phyloP scores from a whole-genome alignment of 2,329 filamentous ascomycete species.

The Ceratocystis ficicola region DNA sequence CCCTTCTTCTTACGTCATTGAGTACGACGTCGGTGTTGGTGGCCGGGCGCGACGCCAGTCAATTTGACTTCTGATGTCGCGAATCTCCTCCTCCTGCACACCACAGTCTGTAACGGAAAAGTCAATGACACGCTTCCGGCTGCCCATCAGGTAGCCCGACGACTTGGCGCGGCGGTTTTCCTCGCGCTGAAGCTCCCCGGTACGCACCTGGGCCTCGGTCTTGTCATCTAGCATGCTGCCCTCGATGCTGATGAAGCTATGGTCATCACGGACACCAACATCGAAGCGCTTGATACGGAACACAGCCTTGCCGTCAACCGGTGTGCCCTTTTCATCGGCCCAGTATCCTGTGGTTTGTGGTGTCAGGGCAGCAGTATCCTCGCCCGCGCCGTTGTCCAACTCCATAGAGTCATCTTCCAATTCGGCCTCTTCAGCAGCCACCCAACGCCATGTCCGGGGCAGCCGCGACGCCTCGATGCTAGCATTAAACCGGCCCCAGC shows the following conservation, averaged over 20 bases:
- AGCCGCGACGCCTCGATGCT: constrained; percentile 67
- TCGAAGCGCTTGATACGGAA: constrained; percentile 82
- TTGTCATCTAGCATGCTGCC: constrained; percentile 68
- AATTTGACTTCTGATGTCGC: constrained; percentile 21
- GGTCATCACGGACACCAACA: constrained; percentile 59
- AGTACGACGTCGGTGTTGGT: constrained; percentile 21
- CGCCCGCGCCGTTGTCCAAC: constrained; percentile 41
- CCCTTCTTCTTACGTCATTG: constrained; percentile 11
- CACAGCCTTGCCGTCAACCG: constrained; percentile 55
- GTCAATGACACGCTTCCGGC: constrained; percentile 13
- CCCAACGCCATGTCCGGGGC: constrained; percentile 69
- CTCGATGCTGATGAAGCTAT: constrained; percentile 73
- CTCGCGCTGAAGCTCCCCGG: constrained; percentile 31
- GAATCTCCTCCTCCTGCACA: constrained; percentile 19
- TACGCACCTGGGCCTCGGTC: constrained; percentile 47
- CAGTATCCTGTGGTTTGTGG: constrained; percentile 47
- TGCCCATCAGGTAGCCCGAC: constrained; percentile 16
- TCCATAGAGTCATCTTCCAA: constrained; percentile 35
- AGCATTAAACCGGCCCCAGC: constrained; percentile 85
- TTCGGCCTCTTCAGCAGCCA: constrained; percentile 42
- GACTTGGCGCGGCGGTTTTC: constrained; percentile 14
- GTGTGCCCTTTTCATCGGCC: constrained; percentile 56
- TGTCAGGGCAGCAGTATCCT: neutral
- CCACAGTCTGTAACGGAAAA: constrained; percentile 21
- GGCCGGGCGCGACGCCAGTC: constrained; percentile 21